These are phyloP conservation scores for Pisolithus tinctorius DNA, from an alignment of 768 basidiomycete species.

Conservation along the genomic window DNA sequence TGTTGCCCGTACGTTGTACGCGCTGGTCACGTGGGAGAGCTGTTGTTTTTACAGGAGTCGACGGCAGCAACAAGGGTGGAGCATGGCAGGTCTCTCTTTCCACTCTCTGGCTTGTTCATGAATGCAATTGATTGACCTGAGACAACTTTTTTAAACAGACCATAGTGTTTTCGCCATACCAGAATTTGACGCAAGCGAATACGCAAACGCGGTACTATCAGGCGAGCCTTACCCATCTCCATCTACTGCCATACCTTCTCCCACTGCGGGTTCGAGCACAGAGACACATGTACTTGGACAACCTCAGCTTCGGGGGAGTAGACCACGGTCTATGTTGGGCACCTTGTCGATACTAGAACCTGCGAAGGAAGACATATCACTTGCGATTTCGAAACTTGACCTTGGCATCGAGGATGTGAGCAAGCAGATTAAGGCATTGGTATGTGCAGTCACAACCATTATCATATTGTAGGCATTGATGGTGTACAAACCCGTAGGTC, in stretches of 20 bases:
- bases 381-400: conserved; percentile 82
- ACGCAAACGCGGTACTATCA: conserved; percentile 85
- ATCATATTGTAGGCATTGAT: neutral
- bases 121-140: neutral
- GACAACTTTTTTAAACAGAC: conserved; percentile 33
- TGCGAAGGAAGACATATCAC: conserved; percentile 80
- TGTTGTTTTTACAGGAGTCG: too few species aligned
- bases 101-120: neutral
- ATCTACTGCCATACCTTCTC: neutral
- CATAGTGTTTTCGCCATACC: conserved; percentile 67
- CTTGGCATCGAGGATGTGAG: conserved; percentile 88
- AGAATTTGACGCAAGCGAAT: conserved; percentile 82
- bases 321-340: neutral
- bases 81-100: neutral
- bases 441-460: conserved; percentile 30
- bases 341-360: conserved; percentile 38
- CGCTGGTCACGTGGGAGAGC: too few species aligned
- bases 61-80: too few species aligned
- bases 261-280: neutral
- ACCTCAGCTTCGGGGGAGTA: conserved; percentile 16
- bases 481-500: conserved; percentile 42
- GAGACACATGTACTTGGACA: neutral
- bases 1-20: too few species aligned
- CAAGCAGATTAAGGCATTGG: conserved; percentile 82
- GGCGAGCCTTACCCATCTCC: conserved; percentile 66